Evolutionary conservation across 1,284 basidiomycete genomes (phyloP), one percentile per base, ranked within the genome.

Genomic region (Singerocomus inundabilis): DNA sequence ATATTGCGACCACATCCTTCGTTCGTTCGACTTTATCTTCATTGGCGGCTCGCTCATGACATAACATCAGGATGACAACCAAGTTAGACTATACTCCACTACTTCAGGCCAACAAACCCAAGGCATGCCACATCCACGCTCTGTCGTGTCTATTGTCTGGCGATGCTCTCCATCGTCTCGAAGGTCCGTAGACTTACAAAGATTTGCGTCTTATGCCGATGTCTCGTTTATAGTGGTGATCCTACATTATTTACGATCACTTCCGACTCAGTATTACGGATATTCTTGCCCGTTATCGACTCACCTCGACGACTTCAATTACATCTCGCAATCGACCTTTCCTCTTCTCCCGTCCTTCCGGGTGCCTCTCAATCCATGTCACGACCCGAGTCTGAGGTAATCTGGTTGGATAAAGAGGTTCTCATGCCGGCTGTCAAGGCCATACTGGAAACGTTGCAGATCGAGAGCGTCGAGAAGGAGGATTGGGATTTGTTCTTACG

Each of bases 241-340:
- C 73, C 85, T 1, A 81, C 88, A 44, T 72, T 93, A 1, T 90
- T 86, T 64, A 91, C 89, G 25, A 74, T 86, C 43, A 91, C 91
- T 16, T 74, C 77, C 15, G 85, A 92, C 62, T 80, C 86, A 5
- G 82, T 82, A 3, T 68, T 95, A 29, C 85, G 93, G 24, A 81
- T 97, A 61, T 96, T 93, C 69, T 74, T 90, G 25, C 88, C 93
- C 5, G 88, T 97, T 16, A 72, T 97, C 24, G 94, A 97, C 68
- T 83, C 86, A 25, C 91, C 92, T 12, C 80, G 86, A 57, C 81
- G 84, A 64, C 80, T 97, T 44, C 92, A 95, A 64, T 79, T 96
- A 7, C 91, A 92, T 64, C 82, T 85, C 12, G 78, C 88, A 2
- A 66, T 93, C 40, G 85, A 91, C 60, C 66, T 82, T 3, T 82